These are phyloP conservation scores for Calonectria henricotiae DNA, from an alignment of 2,329 filamentous ascomycete genomes.

Conservation along the genomic window DNA sequence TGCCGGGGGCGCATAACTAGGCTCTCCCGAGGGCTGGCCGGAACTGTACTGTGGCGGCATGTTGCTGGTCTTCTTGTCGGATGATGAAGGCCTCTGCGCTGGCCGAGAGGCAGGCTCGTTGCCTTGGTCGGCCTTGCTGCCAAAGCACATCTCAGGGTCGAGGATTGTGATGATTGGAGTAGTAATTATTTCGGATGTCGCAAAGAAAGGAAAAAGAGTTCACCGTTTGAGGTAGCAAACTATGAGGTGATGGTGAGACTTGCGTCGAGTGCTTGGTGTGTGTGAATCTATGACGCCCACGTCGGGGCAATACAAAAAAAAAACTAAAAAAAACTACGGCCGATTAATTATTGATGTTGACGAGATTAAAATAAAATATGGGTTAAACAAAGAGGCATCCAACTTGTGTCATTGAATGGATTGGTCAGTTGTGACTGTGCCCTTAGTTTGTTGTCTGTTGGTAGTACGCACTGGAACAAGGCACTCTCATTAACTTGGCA, in stretches of 20 bases:
- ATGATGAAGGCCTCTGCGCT: constrained; percentile 51
- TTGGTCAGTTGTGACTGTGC: constrained; percentile 1
- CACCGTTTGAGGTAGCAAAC: neutral
- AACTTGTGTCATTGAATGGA: neutral
- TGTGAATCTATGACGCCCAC: neutral
- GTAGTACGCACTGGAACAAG: neutral
- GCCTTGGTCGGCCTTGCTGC: constrained; percentile 61
- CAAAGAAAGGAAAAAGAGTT: neutral
- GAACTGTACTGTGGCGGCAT: constrained; percentile 50
- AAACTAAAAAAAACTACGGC: neutral
- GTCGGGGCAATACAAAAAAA: neutral
- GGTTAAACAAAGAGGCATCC: neutral
- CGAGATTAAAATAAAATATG: neutral
- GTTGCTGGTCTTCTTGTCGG: constrained; percentile 52
- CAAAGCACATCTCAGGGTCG: constrained; percentile 66
- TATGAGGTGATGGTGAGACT: neutral
- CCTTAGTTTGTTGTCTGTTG: neutral
- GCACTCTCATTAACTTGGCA: neutral
- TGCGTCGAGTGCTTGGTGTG: neutral
- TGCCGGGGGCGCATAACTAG: constrained; percentile 52
- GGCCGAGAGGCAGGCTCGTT: constrained; percentile 62
- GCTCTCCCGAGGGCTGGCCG: constrained; percentile 40
- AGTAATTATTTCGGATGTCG: constrained; percentile 13
- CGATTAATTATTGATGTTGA: neutral
- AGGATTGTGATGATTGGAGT: neutral